Conservation (phyloP, 176 grass and related monocot genomes). For the Secale cereale region DNA sequence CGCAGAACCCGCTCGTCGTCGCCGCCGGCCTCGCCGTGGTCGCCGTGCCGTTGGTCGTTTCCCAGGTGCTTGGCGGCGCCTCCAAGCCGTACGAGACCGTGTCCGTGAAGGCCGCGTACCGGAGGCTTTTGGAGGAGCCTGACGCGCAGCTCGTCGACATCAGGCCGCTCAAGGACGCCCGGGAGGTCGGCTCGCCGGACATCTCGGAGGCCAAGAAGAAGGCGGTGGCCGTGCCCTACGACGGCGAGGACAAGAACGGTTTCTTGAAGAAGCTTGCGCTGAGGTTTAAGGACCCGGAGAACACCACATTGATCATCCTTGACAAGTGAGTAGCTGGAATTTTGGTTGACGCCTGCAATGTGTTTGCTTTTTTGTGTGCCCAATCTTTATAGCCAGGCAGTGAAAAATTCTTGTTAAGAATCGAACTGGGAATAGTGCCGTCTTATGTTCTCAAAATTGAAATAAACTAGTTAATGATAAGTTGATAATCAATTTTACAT, state of each 20-base stretch:
- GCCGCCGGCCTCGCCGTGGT: constrained; percentile 41
- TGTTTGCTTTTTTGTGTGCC: neutral
- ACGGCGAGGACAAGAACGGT: constrained; percentile 68
- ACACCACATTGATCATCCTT: constrained; percentile 81
- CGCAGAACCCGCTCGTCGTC: constrained; percentile 56
- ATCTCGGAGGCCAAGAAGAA: constrained; percentile 74
- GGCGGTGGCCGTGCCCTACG: constrained; percentile 53
- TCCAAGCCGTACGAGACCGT: constrained; percentile 52
- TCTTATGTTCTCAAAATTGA: neutral
- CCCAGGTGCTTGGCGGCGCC: constrained; percentile 43
- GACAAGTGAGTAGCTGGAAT: constrained; percentile 64
- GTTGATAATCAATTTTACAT: neutral
- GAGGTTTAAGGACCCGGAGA: constrained; percentile 81
- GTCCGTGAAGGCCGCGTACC: constrained; percentile 55
- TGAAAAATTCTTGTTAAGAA: neutral
- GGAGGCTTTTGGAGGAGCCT: constrained; percentile 55
- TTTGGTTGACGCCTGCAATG: constrained; percentile 13
- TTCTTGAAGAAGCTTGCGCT: constrained; percentile 77
- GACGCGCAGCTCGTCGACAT: constrained; percentile 82
- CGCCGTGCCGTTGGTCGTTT: constrained; percentile 53
- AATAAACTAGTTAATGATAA: neutral
- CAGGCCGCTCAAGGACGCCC: constrained; percentile 60
- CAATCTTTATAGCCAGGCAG: neutral
- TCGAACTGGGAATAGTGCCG: neutral
- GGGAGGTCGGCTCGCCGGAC: constrained; percentile 52